Evolutionary conservation across 345 rosid species (phyloP), one percentile per base, ranked within the genome.

Genomic region (Rhodomyrtus tomentosa): DNA sequence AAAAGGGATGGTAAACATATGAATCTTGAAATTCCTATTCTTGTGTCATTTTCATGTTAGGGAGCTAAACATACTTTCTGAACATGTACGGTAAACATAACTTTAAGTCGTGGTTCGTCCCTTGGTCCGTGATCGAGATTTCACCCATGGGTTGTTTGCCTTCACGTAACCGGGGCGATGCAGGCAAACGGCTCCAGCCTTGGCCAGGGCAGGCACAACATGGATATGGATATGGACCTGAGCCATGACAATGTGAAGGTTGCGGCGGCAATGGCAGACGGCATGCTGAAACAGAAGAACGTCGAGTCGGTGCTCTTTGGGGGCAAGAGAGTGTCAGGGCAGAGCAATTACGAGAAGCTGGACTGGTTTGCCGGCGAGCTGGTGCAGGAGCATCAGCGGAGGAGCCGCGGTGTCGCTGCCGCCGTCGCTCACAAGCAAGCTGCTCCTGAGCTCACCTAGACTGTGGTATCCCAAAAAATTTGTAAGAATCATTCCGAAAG

Each of bases 301-400:
- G 98, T 97, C 2, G 99, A 97, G 87, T 97, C 99, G 1, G 98
- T 97, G 42, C 90, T 97, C 81, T 97, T 95, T 73, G 98, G 96
- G 38, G 99, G 98, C 40, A 95, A 97, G 85, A 93, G 92, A 87
- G 90, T 95, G 27, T 90, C 91, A 24, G 98, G 93, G 76, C 90
- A 91, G 62, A 95, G 91, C 88, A 97, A 95, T 86, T 91, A 86
- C 42, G 98, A 95, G 92, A 97, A 94, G 84, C 93, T 97, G 1
- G 99, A 97, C 58, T 94, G 96, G 98, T 91, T 97, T 53, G 98
- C 99, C 1, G 90, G 89, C n/a, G 94, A 94, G 85, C 96, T 97
- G 59, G 98, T 97, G 82, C 89, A 90, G n/a, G 99, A 97, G 88
- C 98, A 97, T 89, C 95, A 92, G 89, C 93, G 95, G 91, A 92